These are phyloP conservation scores for Boletus pseudopeckii DNA, from an alignment of 768 basidiomycete species.

Conservation along the genomic window DNA sequence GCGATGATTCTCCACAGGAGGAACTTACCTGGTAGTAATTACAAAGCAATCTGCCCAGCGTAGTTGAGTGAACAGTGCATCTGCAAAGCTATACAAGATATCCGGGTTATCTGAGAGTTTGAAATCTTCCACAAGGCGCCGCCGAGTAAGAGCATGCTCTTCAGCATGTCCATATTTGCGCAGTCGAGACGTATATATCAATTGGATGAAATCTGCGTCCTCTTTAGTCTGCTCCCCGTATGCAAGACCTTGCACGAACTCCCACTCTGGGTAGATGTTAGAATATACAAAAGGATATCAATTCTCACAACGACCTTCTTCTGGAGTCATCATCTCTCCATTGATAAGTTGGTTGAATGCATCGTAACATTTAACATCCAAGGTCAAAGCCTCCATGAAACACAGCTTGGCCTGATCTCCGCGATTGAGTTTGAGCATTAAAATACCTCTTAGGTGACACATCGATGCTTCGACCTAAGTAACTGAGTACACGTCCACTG, in stretches of 20 bases:
- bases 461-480: slow-evolving; percentile 94
- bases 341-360: slow-evolving; percentile 87
- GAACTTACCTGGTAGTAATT: slow-evolving; percentile 70
- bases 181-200: slow-evolving; percentile 89
- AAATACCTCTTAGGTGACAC: slow-evolving; percentile 88
- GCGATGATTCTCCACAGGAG: not conserved
- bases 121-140: slow-evolving; percentile 78
- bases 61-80: slow-evolving; percentile 82
- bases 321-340: slow-evolving; percentile 93
- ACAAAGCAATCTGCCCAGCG: slow-evolving; percentile 93
- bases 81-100: slow-evolving; percentile 85
- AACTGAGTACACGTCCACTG: not conserved
- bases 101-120: slow-evolving; percentile 89
- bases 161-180: slow-evolving; percentile 84
- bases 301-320: slow-evolving; percentile 71
- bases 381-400: slow-evolving; percentile 90
- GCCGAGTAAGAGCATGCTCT: slow-evolving; percentile 79
- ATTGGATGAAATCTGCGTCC: slow-evolving; percentile 86
- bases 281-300: not conserved
- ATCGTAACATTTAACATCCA: slow-evolving; percentile 97
- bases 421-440: slow-evolving; percentile 93
- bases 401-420: slow-evolving; percentile 89
- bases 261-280: slow-evolving; percentile 73
- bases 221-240: slow-evolving; percentile 82
- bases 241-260: slow-evolving; percentile 82